Base-by-base conservation (phyloP, 2,329 filamentous ascomycete species). In the Fusarium marasasianum region DNA sequence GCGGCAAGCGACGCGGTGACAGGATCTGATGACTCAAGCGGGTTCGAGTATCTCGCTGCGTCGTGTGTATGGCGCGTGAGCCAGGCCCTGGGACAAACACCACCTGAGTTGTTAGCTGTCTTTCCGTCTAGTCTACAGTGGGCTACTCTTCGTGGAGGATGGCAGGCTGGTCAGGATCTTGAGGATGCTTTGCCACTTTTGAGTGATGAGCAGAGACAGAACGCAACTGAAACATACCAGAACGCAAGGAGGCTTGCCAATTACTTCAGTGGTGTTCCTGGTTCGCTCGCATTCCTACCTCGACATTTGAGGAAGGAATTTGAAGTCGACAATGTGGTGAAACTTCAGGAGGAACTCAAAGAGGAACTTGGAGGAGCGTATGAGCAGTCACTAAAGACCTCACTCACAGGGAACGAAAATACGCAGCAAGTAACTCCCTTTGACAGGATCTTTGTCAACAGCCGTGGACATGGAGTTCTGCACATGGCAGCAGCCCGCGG, bases 341-440 rank as follows among this genome's bases (percentile, higher is more conserved):
- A 13, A 6, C 57, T 60, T 5, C 8, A 53, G 3, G 11, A 10
- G 6, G 35, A 60, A 3, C 22, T 60, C 0, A 53, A 22, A 8
- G 44, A 60, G 5, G 57, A 60, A 13, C 57, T 60, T 22, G 45
- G 35, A 8, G 26, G 0, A 8, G 4, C 7, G 1, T 60, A 40
- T 13, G 24, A 41, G 3, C 8, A 12, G 26, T 60, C 44, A 12
- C 9, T 60, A 1, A 53, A 26, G 29, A 20, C 2, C 31, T 33
- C 57, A 7, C 6, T 12, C 2, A 35, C 8, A 4, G 1, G 0
- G 8, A 14, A 17, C 8, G 24, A 18, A 1, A 13, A 1, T 9
- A 5, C 0, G 2, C 57, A 40, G 6, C 33, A 53, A 33, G 26
- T 26, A 0, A 53, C 14, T 15, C 35, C 1, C 1, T 60, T 60